A percentile compares a stretch with the other conserved stretches of the same genome.
These are phyloP conservation scores for Apiospora marii DNA, from an alignment of 2,329 filamentous ascomycete species.

Conservation along the genomic window DNA sequence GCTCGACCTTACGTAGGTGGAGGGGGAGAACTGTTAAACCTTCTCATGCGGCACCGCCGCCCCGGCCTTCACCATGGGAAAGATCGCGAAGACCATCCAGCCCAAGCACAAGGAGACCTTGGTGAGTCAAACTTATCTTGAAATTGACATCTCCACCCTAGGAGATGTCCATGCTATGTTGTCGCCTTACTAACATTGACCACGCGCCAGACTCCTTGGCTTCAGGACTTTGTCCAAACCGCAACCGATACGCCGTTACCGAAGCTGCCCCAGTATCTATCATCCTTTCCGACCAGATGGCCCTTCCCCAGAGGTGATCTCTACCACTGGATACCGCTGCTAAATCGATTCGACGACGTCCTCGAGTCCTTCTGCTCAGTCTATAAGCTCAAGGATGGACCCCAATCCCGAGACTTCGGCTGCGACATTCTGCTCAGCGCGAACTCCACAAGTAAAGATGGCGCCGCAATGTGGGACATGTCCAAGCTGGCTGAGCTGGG, in stretches of 20 bases:
- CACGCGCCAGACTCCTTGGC: conserved; percentile 77
- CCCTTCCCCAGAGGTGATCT: conserved; percentile 94
- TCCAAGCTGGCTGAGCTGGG: conserved; percentile 64
- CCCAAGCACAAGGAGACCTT: conserved; percentile 72
- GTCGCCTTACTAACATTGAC: conserved; percentile 12
- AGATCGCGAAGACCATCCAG: conserved; percentile 73
- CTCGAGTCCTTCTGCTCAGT: conserved; percentile 81
- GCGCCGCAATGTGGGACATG: conserved; percentile 55
- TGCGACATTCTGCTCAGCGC: conserved; percentile 69
- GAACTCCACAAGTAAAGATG: conserved; percentile 60
- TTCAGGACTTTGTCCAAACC: conserved; percentile 79
- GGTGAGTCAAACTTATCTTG: conserved; percentile 52
- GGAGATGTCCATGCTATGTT: conserved; percentile 22
- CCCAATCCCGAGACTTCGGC: conserved; percentile 80
- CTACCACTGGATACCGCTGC: conserved; percentile 95
- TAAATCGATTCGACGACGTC: conserved; percentile 93
- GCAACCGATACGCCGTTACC: conserved; percentile 75
- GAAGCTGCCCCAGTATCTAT: conserved; percentile 78
- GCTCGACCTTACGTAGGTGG: conserved; percentile 17
- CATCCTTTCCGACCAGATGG: conserved; percentile 87
- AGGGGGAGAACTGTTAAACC: conserved; percentile 22
- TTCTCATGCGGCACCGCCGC: conserved; percentile 64
- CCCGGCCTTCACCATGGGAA: conserved; percentile 66
- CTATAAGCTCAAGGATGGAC: conserved; percentile 82
- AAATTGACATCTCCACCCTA: conserved; percentile 10